phyloP scores from a whole-genome alignment of 768 basidiomycete genomes.

The Naganishia friedmannii region DNA sequence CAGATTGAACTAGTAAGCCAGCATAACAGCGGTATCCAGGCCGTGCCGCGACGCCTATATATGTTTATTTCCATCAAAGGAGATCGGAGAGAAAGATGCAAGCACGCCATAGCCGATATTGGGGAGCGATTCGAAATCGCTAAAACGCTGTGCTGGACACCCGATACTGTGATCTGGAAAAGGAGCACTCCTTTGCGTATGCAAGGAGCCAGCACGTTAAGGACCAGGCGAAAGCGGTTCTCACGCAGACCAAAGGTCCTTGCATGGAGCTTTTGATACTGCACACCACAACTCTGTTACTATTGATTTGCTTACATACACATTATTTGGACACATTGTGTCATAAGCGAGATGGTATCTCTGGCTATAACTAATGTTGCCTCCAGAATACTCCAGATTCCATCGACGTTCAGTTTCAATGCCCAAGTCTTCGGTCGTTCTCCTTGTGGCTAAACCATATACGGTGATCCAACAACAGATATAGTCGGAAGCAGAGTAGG shows the following conservation, averaged over 20 bases:
- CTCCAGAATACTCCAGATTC: too few species aligned
- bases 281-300: neutral
- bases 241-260: neutral
- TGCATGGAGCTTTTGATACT: neutral
- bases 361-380: too few species aligned
- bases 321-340: neutral
- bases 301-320: neutral
- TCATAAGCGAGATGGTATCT: neutral
- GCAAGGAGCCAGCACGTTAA: neutral
- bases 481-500: conserved; percentile 49
- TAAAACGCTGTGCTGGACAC: neutral
- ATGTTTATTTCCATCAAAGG: neutral
- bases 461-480: conserved; percentile 48
- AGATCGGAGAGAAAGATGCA: neutral
- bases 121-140: neutral
- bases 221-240: neutral
- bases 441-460: conserved; percentile 38
- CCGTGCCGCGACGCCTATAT: neutral
- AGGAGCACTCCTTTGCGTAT: neutral
- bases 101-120: too few species aligned
- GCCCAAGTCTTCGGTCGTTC: conserved; percentile 17
- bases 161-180: neutral
- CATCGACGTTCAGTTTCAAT: neutral
- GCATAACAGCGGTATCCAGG: neutral
- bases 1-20: too few species aligned